phyloP scores from a whole-genome alignment of 2,329 filamentous ascomycete species.

The Metarhizium guizhouense region DNA sequence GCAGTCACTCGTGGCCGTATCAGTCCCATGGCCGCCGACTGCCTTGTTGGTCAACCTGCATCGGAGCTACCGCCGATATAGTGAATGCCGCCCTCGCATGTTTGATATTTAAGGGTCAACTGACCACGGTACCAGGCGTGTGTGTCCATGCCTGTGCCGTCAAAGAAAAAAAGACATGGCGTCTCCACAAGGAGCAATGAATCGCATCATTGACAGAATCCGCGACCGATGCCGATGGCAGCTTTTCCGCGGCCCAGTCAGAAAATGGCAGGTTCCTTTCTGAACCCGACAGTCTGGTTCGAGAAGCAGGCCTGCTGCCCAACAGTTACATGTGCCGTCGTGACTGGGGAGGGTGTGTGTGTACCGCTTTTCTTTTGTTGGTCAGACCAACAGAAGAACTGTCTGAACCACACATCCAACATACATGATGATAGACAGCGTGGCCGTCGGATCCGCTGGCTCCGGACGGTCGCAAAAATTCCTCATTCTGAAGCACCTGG shows the following conservation, averaged over 20 bases:
- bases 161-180: background rate
- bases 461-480: background rate
- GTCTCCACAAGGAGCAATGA: too few species aligned
- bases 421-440: background rate
- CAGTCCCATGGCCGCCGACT: background rate
- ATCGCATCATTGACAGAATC: too few species aligned
- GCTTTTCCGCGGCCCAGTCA: background rate
- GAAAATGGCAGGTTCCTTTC: slow-evolving; percentile 4
- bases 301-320: background rate
- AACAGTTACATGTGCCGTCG: background rate
- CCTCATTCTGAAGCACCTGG: background rate
- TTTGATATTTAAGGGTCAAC: background rate
- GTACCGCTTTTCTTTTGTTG: background rate
- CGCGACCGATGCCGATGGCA: background rate
- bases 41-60: background rate
- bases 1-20: background rate
- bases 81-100: background rate
- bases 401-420: background rate
- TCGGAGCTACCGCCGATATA: background rate
- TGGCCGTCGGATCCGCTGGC: background rate
- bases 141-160: background rate
- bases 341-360: background rate
- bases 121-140: background rate
- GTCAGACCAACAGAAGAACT: background rate
- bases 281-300: slow-evolving; percentile 9